Percentiles rank a stretch among this genome's conserved stretches.
phyloP scores from a whole-genome alignment of 306 rosid genomes.

The Begonia fuchsioides region DNA sequence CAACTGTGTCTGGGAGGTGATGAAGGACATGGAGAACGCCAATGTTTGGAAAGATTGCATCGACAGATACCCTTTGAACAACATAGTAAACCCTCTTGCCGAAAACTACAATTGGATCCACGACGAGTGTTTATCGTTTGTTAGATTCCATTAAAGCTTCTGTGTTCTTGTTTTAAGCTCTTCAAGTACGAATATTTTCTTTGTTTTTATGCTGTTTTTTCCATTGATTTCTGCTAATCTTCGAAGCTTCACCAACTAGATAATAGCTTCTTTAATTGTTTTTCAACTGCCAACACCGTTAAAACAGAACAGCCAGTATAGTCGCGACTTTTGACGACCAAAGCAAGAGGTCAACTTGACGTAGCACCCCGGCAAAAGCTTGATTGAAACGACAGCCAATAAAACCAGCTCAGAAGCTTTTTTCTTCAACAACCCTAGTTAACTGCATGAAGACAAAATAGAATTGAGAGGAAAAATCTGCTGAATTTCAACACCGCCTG shows the following conservation, averaged over 20 bases:
- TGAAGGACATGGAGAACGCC: conserved; percentile 37
- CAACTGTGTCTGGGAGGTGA: conserved; percentile 76
- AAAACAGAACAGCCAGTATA: no score
- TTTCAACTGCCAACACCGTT: no score
- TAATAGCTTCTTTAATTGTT: no score
- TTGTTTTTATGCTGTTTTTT: neutral
- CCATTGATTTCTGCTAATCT: neutral
- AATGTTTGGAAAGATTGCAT: conserved; percentile 68
- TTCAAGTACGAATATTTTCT: neutral
- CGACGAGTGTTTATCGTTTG: conserved; percentile 51
- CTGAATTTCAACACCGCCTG: no score
- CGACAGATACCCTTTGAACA: conserved; percentile 35
- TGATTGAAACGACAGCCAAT: no score
- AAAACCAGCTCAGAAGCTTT: no score
- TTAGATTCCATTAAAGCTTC: conserved; percentile 25
- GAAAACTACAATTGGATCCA: conserved; percentile 63
- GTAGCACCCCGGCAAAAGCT: no score
- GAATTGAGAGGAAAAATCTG: no score
- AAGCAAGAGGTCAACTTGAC: no score
- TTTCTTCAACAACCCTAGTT: no score
- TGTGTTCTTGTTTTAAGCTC: neutral
- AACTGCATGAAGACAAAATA: no score
- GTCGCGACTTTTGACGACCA: no score
- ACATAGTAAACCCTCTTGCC: conserved; percentile 34
- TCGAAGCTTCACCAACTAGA: neutral